Evolutionary conservation across 1,284 basidiomycete species (phyloP).

Genomic region (Takashimella tepidaria): DNA sequence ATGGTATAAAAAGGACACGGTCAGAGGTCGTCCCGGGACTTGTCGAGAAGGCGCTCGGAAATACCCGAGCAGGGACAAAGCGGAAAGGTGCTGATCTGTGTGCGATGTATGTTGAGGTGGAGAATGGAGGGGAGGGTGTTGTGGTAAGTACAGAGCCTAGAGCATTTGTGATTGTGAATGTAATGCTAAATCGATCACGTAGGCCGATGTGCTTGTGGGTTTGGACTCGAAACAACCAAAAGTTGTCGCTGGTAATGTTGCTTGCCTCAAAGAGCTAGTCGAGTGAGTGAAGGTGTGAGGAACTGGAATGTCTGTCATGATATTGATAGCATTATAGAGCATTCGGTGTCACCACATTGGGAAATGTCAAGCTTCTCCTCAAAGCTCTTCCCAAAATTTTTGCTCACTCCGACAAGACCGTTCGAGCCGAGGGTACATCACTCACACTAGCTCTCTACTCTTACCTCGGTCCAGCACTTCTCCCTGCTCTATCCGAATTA

Average conservation of each 20-base stretch:
- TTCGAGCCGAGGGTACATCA: conserved; percentile 81
- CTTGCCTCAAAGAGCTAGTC: conserved; percentile 73
- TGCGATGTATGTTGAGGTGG: conserved; percentile 88
- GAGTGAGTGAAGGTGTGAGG: conserved; percentile 48
- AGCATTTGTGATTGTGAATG: neutral
- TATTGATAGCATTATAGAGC: no score
- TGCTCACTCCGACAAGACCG: conserved; percentile 89
- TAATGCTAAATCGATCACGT: conserved; percentile 21
- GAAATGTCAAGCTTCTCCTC: conserved; percentile 69
- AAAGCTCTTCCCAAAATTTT: conserved; percentile 91
- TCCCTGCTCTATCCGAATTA: conserved; percentile 81
- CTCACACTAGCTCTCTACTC: conserved; percentile 78
- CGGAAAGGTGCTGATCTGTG: conserved; percentile 79
- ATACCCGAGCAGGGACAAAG: conserved; percentile 86
- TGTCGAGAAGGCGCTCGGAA: conserved; percentile 94
- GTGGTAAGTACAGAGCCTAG: conserved; percentile 62
- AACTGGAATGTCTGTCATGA: neutral
- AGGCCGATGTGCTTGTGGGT: conserved; percentile 80
- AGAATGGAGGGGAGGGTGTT: conserved; percentile 80
- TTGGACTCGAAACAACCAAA: conserved; percentile 93
- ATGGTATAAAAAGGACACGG: conserved; percentile 59
- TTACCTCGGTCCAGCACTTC: conserved; percentile 81
- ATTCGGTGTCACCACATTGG: conserved; percentile 75
- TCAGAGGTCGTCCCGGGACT: conserved; percentile 78
- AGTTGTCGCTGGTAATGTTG: conserved; percentile 74